phyloP scores from a whole-genome alignment of 1,284 basidiomycete genomes.

The Cutaneotrichosporon dermatis region DNA sequence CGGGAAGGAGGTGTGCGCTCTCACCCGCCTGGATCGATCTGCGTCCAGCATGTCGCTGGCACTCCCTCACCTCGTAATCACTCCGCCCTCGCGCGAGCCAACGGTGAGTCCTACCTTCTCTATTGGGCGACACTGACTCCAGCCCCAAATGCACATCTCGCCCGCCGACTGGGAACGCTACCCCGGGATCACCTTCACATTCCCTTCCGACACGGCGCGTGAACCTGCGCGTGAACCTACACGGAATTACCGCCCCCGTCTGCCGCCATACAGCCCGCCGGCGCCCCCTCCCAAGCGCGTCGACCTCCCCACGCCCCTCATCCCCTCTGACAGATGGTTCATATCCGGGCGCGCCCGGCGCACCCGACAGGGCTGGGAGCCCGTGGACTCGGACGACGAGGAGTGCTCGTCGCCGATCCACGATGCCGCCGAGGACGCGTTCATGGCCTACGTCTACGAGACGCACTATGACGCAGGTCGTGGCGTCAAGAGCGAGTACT shows the following conservation, averaged over 20 bases:
- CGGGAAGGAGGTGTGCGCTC: too few relatives aligned
- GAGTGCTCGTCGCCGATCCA: not conserved
- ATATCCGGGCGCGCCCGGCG: not conserved
- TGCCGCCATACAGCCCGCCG: not conserved
- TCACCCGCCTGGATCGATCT: too few relatives aligned
- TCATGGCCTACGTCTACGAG: not conserved
- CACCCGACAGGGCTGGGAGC: not conserved
- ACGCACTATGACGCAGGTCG: too few relatives aligned
- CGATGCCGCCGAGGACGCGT: constrained; percentile 1
- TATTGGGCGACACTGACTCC: not conserved
- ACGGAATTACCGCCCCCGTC: not conserved
- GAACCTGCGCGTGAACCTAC: not conserved
- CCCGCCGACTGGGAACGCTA: not conserved
- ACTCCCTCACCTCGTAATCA: not conserved
- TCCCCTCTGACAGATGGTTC: not conserved
- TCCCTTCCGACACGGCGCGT: not conserved
- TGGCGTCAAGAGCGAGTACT: too few relatives aligned
- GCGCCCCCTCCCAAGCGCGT: not conserved
- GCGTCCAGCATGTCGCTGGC: not conserved
- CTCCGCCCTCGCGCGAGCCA: not conserved
- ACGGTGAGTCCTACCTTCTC: not conserved
- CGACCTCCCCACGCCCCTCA: not conserved
- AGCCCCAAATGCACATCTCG: not conserved
- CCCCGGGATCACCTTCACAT: not conserved
- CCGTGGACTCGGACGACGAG: not conserved